These are phyloP conservation scores for Wickerhamiella sorbophila DNA, from an alignment of 805 yeast genomes.

Conservation along the genomic window DNA sequence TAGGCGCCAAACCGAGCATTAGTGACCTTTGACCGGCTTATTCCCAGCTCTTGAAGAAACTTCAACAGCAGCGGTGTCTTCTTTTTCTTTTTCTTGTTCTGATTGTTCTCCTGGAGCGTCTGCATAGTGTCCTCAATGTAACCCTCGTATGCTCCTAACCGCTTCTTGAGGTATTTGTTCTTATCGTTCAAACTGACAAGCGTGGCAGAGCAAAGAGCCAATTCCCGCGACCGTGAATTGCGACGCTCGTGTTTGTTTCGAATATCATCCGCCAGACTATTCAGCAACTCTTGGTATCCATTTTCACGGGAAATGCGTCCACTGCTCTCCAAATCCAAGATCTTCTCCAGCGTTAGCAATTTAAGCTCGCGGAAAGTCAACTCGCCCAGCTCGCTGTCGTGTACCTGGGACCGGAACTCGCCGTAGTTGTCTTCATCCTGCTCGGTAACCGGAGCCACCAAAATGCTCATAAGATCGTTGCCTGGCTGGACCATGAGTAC, in stretches of 20 bases:
- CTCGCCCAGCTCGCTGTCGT: constrained; percentile 16
- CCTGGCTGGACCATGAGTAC: constrained; percentile 70
- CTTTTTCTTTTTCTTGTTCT: constrained; percentile 20
- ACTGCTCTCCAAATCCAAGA: constrained; percentile 58
- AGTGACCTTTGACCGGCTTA: not conserved
- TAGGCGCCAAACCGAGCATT: constrained; percentile 49
- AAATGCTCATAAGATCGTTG: constrained; percentile 48
- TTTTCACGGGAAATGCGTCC: constrained; percentile 52
- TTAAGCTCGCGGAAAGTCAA: constrained; percentile 60
- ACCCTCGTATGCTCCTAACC: constrained; percentile 31
- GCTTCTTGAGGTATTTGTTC: constrained; percentile 30
- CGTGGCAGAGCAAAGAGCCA: constrained; percentile 33
- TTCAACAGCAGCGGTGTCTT: constrained; percentile 6
- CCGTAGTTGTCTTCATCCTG: constrained; percentile 41
- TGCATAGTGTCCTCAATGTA: constrained; percentile 39
- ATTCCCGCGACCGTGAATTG: constrained; percentile 33
- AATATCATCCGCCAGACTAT: constrained; percentile 75
- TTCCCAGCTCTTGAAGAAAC: not conserved
- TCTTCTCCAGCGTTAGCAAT: constrained; percentile 54
- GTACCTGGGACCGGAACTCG: constrained; percentile 12
- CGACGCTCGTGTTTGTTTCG: constrained; percentile 39
- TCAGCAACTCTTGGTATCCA: constrained; percentile 63
- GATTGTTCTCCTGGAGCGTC: constrained; percentile 31
- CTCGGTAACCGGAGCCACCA: constrained; percentile 51
- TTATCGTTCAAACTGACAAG: constrained; percentile 33